phyloP scores from a whole-genome alignment of 768 basidiomycete genomes.

The Panaeolus cyanescens region DNA sequence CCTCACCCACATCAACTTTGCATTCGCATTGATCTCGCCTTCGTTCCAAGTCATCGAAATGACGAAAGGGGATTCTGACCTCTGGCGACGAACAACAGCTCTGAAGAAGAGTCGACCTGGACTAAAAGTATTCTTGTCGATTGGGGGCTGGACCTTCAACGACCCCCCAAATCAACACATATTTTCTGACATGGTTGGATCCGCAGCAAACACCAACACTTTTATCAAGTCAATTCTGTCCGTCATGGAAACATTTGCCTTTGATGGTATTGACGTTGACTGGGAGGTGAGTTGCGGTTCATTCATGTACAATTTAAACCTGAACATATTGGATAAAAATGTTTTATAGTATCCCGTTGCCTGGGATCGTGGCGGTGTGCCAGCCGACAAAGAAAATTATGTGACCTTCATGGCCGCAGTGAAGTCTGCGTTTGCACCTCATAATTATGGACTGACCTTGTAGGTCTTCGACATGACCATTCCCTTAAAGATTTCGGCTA shows the following conservation, averaged over 20 bases:
- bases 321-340: too few relatives aligned
- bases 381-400: constrained; percentile 23
- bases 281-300: constrained; percentile 10
- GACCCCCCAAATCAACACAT: constrained; percentile 25
- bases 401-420: constrained; percentile 21
- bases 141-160: constrained; percentile 29
- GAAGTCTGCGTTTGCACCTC: constrained; percentile 19
- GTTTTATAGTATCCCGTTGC: constrained; percentile 22
- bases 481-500: neutral
- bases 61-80: constrained; percentile 17
- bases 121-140: constrained; percentile 24
- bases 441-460: constrained; percentile 24
- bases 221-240: constrained; percentile 19
- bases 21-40: constrained; percentile 23
- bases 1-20: constrained; percentile 28
- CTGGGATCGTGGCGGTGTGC: constrained; percentile 22
- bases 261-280: constrained; percentile 28
- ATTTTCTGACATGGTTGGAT: constrained; percentile 21
- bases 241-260: constrained; percentile 24
- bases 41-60: constrained; percentile 22
- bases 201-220: constrained; percentile 13
- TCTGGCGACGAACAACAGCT: constrained; percentile 22
- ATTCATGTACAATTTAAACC: neutral
- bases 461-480: neutral
- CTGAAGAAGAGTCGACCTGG: constrained; percentile 22